Percentiles rank a stretch among this genome's conserved stretches.
These are phyloP conservation scores for Pyricularia grisea DNA, from an alignment of 2,329 filamentous ascomycete species.

Conservation along the genomic window DNA sequence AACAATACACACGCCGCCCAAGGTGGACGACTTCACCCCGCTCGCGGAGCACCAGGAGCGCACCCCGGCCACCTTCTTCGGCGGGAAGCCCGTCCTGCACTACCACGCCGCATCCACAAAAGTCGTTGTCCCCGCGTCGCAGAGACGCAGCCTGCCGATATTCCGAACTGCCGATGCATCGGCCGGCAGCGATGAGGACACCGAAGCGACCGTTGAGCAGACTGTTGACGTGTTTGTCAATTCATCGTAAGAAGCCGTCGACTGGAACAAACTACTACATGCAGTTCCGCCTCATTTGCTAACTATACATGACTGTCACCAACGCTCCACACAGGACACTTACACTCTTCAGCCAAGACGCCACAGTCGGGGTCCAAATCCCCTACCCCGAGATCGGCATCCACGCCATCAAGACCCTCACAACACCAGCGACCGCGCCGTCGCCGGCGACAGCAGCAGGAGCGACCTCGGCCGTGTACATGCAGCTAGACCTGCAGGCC, in stretches of 20 bases:
- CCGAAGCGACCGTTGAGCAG: constrained; percentile 31
- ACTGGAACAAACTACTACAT: neutral
- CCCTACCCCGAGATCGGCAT: constrained; percentile 68
- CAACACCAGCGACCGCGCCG: constrained; percentile 16
- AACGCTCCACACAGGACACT: constrained; percentile 35
- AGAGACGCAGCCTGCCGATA: constrained; percentile 45
- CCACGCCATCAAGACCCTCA: constrained; percentile 61
- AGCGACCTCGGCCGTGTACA: constrained; percentile 45
- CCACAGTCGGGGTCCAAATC: constrained; percentile 54
- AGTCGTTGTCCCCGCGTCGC: constrained; percentile 45
- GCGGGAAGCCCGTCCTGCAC: constrained; percentile 62
- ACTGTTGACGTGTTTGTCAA: constrained; percentile 47
- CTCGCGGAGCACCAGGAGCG: constrained; percentile 62
- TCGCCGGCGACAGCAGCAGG: constrained; percentile 23
- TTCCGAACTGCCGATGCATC: constrained; percentile 28
- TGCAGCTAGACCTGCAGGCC: constrained; percentile 58
- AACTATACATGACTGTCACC: neutral
- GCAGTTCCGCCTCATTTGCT: neutral
- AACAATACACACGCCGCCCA: constrained; percentile 48
- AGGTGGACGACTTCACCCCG: constrained; percentile 49
- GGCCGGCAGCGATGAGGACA: constrained; percentile 20
- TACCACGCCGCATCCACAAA: constrained; percentile 47
- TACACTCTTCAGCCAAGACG: constrained; percentile 51
- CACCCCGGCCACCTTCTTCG: constrained; percentile 65
- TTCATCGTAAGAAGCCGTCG: constrained; percentile 38